A percentile compares a stretch with the other conserved stretches of the same genome.
phyloP scores from a whole-genome alignment of 2,329 filamentous ascomycete species.

The Trichoderma sp. region DNA sequence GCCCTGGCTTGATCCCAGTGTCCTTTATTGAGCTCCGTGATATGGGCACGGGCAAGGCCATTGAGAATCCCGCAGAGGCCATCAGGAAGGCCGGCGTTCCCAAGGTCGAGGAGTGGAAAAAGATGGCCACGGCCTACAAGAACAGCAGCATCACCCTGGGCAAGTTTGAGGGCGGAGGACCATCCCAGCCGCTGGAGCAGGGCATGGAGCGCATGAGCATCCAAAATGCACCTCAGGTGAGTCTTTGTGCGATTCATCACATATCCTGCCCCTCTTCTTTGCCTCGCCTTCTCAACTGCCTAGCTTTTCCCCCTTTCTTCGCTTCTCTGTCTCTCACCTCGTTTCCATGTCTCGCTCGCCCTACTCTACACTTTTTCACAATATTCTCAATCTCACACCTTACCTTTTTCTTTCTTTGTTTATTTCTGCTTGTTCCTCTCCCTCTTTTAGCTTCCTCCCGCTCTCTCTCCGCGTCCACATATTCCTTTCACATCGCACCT shows the following conservation, averaged over 20 bases:
- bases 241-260: slow-evolving; percentile 8
- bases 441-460: neutral
- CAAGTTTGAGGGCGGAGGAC: slow-evolving; percentile 70
- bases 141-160: slow-evolving; percentile 97
- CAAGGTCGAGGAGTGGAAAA: slow-evolving; percentile 98
- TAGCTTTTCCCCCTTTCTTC: too few relatives aligned
- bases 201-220: slow-evolving; percentile 80
- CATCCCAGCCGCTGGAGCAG: slow-evolving; percentile 59
- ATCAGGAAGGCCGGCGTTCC: slow-evolving; percentile 88
- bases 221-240: slow-evolving; percentile 36
- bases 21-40: slow-evolving; percentile 96
- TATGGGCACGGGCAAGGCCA: slow-evolving; percentile 82
- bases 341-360: neutral
- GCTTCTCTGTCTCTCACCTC: neutral
- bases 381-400: neutral
- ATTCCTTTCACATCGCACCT: neutral
- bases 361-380: neutral
- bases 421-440: neutral
- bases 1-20: slow-evolving; percentile 91
- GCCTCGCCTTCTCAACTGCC: neutral
- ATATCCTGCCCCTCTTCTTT: neutral
- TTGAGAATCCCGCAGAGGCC: slow-evolving; percentile 79
- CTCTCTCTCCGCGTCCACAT: neutral
- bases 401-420: neutral
- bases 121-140: slow-evolving; percentile 98